Evolutionary conservation across 2,329 filamentous ascomycete species (phyloP), one percentile per base, ranked within the genome.

Genomic region (Botryotinia globosa): DNA sequence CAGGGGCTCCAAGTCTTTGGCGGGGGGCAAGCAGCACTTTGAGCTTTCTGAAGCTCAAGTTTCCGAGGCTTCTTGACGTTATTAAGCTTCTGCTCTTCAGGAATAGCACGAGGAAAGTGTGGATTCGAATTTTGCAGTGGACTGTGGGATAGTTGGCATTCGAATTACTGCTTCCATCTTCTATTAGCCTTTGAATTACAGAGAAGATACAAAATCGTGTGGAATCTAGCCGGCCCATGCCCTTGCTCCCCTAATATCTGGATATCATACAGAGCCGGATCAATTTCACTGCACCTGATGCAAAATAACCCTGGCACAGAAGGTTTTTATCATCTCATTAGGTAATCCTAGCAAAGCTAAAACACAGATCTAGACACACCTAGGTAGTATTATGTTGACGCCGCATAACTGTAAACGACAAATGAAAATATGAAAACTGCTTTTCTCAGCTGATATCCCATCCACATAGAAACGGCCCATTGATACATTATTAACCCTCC

Each of bases 191-290:
- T 39, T 39, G 39, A 39, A 39, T 39, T 39, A 12, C 39, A 39
- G 39, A 39, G 39, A 39, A 39, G 39, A 12, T 39, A 39, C 39
- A 39, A 39, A 39, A 14, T 39, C 39, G 39, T 39, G 12, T 39
- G 39, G 12, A 39, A 39, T 14, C 12, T 39, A 39, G 39, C 8
- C 10, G 25, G 9, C 20, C 22, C 5, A 42, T 42, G 10, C 34
- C 1, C 1, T 9, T n/a, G 20, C 12, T n/a, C 2, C 29, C 18
- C 18, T 1, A 3, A n/a, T 44, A 1, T 18, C 9, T 42, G 39
- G 6, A 29, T 14, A 20, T 32, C 6, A 9, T 32, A 22, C n/a
- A 45, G 18, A 22, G 9, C 4, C 16, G 22, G 18, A 2, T 5
- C 18, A 34, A 10, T 34, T 48, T 2, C n/a, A 22, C 34, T 9